Evolutionary conservation across 140 eudicot genomes (phyloP), one percentile per base, ranked within the genome.

Genomic region (Erigeron philadelphicus): DNA sequence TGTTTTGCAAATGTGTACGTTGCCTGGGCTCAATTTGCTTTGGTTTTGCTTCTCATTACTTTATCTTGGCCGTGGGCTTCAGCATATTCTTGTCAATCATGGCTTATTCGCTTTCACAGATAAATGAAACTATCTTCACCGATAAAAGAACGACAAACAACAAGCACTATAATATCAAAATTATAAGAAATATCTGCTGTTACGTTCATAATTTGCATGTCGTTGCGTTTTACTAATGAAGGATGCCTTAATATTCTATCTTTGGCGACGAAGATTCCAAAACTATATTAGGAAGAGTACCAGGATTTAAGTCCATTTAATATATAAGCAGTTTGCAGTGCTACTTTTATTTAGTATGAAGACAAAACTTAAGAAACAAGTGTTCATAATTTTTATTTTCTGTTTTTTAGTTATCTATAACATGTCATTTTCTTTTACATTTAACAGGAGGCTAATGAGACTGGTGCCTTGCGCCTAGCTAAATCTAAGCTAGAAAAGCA

Each of bases 391-490:
- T 31, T 31, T 56, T 45, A 17, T 45, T 43, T 49, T 15, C 56
- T 57, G 12, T 17, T 67, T 44, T 59, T 68, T 61, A 60, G 45
- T 67, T 54, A 21, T 81, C 50, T 72, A 66, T 74, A 38, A 65
- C 7, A 17, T 31, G 62, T 72, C 46, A 11, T 75, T 54, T 73
- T 11, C 8, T 59, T 57, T 61, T 54, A 64, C 44, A 54, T 59
- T 45, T 74, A 35, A 71, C 86, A 89, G 99, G 97, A 87, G 79
- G 99, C 99, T 46, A 93, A 93, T 80, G 99, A 93, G 81, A 77
- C 95, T 61, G 99, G 99, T 87, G 99, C 99, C 64, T 76, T 93
- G 87, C 97, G 97, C 19, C 48, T 87, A 68, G 99, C 99, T 43
- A 93, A 93, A 83, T 74, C 81, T 50, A 93, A 93, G 81, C 94